phyloP scores from a whole-genome alignment of 1,284 basidiomycete genomes.

The Xerocomus amazonicus region DNA sequence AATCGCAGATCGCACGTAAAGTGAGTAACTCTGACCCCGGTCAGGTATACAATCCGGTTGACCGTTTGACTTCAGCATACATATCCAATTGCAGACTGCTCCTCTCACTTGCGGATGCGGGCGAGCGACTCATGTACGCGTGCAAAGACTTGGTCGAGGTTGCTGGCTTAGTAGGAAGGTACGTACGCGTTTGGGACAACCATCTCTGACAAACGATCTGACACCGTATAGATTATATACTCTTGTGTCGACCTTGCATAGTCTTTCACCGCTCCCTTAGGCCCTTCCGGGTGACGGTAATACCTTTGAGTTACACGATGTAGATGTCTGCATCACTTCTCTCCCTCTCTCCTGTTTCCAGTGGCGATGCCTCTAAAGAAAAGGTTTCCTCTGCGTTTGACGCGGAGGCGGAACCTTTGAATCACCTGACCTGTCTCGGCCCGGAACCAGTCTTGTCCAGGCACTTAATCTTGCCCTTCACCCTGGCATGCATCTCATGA shows the following conservation, averaged over 20 bases:
- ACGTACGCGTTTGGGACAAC: not conserved
- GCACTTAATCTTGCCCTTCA: conserved; percentile 71
- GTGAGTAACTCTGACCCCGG: conserved; percentile 35
- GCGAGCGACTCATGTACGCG: conserved; percentile 88
- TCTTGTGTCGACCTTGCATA: conserved; percentile 83
- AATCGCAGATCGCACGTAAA: conserved; percentile 61
- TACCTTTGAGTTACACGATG: conserved; percentile 59
- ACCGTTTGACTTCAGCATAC: conserved; percentile 61
- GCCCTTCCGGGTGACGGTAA: conserved; percentile 30
- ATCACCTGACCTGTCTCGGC: conserved; percentile 20
- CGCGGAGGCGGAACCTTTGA: conserved; percentile 16
- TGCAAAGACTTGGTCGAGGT: conserved; percentile 92
- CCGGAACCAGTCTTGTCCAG: conserved; percentile 56
- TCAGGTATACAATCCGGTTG: not conserved
- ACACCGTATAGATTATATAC: conserved; percentile 59
- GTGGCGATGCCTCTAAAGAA: not conserved
- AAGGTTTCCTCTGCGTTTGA: conserved; percentile 8
- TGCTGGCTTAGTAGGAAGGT: conserved; percentile 85
- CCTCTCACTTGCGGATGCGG: conserved; percentile 91
- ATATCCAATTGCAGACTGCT: conserved; percentile 93
- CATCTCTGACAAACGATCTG: not conserved
- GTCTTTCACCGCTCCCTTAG: conserved; percentile 52
- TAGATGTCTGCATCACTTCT: conserved; percentile 73
- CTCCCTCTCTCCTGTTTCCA: not conserved
- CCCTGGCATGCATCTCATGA: conserved; percentile 86